A percentile compares a stretch with the other conserved stretches of the same genome.
These are phyloP conservation scores for Paecilomyces dactylethromorphus DNA, from an alignment of 2,329 filamentous ascomycete genomes.

Conservation along the genomic window DNA sequence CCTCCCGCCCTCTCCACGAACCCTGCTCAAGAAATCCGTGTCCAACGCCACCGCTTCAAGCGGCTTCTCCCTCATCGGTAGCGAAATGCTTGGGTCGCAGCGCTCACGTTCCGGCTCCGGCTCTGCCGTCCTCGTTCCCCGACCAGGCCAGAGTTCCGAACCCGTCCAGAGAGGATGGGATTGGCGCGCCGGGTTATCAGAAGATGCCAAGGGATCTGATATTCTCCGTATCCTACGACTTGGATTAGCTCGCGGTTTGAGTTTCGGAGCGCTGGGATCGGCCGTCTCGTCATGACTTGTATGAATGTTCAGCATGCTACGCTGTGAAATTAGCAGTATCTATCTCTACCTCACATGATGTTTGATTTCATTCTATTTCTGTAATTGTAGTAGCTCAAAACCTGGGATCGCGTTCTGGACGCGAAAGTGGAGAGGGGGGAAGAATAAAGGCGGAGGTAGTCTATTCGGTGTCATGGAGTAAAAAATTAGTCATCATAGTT, in stretches of 20 bases:
- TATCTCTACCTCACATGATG: neutral
- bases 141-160: conserved; percentile 14
- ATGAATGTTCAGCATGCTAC: neutral
- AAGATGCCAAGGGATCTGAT: conserved; percentile 57
- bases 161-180: conserved; percentile 58
- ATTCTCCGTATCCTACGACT: conserved; percentile 67
- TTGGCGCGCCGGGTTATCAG: conserved; percentile 57
- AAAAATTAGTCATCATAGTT: neutral
- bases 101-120: conserved; percentile 27
- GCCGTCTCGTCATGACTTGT: conserved; percentile 3
- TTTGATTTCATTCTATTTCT: neutral
- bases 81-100: conserved; percentile 56
- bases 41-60: conserved; percentile 49
- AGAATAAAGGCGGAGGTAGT: neutral
- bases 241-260: conserved; percentile 66
- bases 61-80: conserved; percentile 66
- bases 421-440: neutral
- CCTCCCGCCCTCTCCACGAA: conserved; percentile 50
- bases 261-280: conserved; percentile 26
- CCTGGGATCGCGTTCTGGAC: neutral
- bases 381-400: neutral
- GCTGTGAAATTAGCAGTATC: neutral
- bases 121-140: conserved; percentile 43
- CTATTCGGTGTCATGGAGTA: neutral
- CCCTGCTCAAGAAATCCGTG: conserved; percentile 60